These are phyloP conservation scores for Dendrobium officinale DNA, from an alignment of 106 monocot genomes.

Conservation along the genomic window DNA sequence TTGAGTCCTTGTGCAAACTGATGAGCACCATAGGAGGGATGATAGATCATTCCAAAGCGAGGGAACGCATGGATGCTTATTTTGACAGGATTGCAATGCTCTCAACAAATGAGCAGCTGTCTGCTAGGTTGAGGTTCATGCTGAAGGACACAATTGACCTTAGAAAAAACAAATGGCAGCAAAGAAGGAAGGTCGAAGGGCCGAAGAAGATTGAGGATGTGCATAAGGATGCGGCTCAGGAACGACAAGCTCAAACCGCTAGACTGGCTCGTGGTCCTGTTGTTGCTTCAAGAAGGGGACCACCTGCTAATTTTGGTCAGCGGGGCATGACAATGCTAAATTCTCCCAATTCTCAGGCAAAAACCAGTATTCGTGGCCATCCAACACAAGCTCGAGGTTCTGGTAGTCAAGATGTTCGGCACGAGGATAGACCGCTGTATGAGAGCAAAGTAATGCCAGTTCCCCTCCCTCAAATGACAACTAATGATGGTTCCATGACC, in stretches of 20 bases:
- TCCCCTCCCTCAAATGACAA: conserved; percentile 52
- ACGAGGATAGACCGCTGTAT: conserved; percentile 48
- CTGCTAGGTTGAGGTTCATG: conserved; percentile 78
- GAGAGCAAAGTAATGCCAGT: conserved; percentile 49
- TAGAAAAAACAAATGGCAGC: conserved; percentile 77
- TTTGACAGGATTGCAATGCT: conserved; percentile 53
- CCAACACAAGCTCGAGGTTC: conserved; percentile 29
- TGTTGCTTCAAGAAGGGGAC: conserved; percentile 48
- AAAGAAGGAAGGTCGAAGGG: conserved; percentile 82
- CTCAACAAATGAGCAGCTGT: conserved; percentile 55
- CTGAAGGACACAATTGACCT: conserved; percentile 79
- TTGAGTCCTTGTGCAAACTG: conserved; percentile 86
- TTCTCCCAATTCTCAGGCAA: conserved; percentile 48
- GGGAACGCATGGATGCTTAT: conserved; percentile 73
- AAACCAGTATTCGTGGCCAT: conserved; percentile 27
- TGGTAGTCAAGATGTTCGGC: conserved; percentile 50
- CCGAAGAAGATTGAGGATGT: conserved; percentile 98
- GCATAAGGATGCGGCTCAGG: conserved; percentile 87
- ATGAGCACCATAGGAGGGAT: conserved; percentile 88
- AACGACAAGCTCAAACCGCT: conserved; percentile 73
- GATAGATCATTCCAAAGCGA: conserved; percentile 74
- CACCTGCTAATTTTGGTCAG: conserved; percentile 42
- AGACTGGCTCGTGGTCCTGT: conserved; percentile 51
- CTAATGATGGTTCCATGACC: conserved; percentile 59
- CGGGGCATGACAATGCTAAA: conserved; percentile 30